phyloP scores from a whole-genome alignment of 176 grass and related monocot genomes.

The sorghum (Sorghum bicolor) region DNA sequence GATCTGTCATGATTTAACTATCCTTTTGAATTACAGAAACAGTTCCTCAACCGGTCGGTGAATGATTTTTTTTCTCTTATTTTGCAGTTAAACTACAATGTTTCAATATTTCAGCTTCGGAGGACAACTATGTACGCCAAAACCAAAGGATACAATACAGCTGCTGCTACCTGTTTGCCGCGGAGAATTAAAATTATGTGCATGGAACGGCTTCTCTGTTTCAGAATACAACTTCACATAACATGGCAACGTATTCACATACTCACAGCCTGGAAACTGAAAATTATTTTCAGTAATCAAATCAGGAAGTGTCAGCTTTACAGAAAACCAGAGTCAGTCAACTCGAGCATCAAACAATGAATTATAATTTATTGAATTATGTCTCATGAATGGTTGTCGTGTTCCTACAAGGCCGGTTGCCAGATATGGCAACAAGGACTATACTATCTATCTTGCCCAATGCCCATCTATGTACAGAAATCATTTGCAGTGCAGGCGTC shows the following conservation, averaged over 20 bases:
- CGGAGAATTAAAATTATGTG: too few species aligned
- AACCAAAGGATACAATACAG: too few species aligned
- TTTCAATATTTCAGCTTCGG: background rate
- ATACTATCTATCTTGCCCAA: conserved; percentile 27
- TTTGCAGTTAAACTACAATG: too few species aligned
- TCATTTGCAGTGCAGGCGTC: conserved; percentile 3
- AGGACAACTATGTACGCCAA: too few species aligned
- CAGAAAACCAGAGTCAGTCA: background rate
- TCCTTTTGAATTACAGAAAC: too few species aligned
- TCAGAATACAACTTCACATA: background rate
- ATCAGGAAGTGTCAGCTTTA: background rate
- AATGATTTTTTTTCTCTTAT: too few species aligned
- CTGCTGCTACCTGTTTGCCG: too few species aligned
- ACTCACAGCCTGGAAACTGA: background rate
- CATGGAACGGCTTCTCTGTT: background rate
- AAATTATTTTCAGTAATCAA: background rate
- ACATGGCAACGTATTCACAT: background rate
- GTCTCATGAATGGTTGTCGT: conserved; percentile 38
- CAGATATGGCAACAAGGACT: conserved; percentile 13
- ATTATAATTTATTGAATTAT: conserved; percentile 29
- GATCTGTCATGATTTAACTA: too few species aligned
- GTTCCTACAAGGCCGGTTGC: conserved; percentile 26
- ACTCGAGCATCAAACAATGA: conserved; percentile 11
- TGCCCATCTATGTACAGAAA: conserved; percentile 38
- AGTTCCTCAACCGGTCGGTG: too few species aligned